phyloP scores from a whole-genome alignment of 2,329 filamentous ascomycete species.

The Fusarium siculi region DNA sequence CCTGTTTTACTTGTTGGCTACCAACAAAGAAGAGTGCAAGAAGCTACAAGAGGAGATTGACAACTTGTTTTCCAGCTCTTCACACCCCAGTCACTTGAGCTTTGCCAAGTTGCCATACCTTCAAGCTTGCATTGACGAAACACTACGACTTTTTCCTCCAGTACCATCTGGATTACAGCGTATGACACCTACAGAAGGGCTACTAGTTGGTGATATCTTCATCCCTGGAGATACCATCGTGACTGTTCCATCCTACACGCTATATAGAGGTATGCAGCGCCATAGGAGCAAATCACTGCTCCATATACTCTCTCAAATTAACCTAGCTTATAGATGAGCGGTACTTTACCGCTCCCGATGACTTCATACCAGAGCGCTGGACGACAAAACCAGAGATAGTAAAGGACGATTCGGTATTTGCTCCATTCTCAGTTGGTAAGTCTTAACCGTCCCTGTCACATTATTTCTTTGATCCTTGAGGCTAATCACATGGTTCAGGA shows the following conservation, averaged over 20 bases:
- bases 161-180: neutral
- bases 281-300: neutral
- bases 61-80: neutral
- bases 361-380: neutral
- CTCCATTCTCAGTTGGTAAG: neutral
- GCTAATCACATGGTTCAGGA: accelerated
- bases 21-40: accelerated
- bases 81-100: neutral
- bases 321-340: neutral
- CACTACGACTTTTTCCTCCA: neutral
- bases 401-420: neutral
- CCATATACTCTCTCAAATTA: neutral
- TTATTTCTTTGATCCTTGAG: accelerated
- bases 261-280: neutral
- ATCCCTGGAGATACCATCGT: neutral
- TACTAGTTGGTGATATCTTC: neutral
- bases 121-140: neutral
- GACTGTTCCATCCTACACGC: neutral
- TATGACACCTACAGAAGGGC: neutral
- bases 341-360: neutral
- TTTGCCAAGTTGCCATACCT: neutral
- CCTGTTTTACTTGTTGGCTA: neutral
- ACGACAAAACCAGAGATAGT: neutral
- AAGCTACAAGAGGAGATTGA: neutral
- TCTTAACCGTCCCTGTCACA: accelerated